phyloP scores from a whole-genome alignment of 371 early-diverging fungal species.

The Coemansia sp. region DNA sequence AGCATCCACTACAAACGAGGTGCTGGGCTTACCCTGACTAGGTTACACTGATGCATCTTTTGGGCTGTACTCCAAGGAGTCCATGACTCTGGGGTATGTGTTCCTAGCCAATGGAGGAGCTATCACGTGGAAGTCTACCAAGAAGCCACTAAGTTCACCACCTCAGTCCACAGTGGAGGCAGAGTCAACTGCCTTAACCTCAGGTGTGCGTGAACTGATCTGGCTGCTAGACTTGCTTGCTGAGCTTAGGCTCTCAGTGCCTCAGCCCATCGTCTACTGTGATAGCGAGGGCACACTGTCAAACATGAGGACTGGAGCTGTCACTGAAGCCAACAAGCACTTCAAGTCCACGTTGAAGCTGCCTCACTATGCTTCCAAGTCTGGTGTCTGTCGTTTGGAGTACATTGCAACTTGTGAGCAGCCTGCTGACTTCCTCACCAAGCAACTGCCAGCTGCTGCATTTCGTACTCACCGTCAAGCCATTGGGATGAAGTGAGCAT shows the following conservation, averaged over 20 bases:
- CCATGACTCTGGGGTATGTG: constrained; percentile 23
- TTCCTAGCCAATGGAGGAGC: constrained; percentile 14
- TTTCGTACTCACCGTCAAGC: neutral
- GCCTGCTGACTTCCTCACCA: constrained; percentile 16
- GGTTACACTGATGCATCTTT: constrained; percentile 34
- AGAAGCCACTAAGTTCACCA: constrained; percentile 26
- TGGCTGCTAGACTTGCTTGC: constrained; percentile 24
- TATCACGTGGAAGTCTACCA: constrained; percentile 36
- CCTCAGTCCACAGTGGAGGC: constrained; percentile 41
- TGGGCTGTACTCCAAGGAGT: constrained; percentile 21
- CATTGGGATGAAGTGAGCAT: constrained; percentile 14
- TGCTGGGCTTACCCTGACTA: neutral
- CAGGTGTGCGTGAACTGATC: constrained; percentile 17
- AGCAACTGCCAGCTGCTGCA: constrained; percentile 1
- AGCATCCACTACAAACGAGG: constrained; percentile 14
- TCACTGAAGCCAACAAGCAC: constrained; percentile 19
- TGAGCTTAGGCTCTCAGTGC: constrained; percentile 11
- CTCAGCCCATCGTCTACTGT: constrained; percentile 5
- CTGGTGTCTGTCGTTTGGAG: constrained; percentile 1
- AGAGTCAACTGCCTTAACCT: constrained; percentile 31
- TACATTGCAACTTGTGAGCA: constrained; percentile 11
- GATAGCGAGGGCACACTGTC: constrained; percentile 14
- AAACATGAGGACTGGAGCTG: constrained; percentile 10
- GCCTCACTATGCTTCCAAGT: constrained; percentile 12
- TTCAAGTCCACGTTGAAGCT: constrained; percentile 11